Evolutionary conservation across 305 asterid species (phyloP), one percentile per base, ranked within the genome.

Genomic region (Nicotiana rustica): DNA sequence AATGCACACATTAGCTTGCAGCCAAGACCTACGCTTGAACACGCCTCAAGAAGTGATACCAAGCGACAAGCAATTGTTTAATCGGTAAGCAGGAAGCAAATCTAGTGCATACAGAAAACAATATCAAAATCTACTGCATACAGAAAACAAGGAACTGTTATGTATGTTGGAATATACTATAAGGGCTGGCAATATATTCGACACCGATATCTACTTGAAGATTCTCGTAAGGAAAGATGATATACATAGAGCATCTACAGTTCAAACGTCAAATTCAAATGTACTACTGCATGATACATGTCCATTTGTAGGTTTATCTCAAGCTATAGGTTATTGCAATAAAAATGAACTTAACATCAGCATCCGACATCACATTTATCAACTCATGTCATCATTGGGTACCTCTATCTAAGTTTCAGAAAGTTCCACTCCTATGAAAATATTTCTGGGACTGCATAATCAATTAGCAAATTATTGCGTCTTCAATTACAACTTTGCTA

Each of bases 1-100:
- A 87, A 88, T 59, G 47, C 81, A 78, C 8, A 83, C 68, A 87
- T 80, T 83, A 86, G 87, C 86, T 78, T 65, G 67, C 67, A 35
- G 66, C 85, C 77, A 79, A 55, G 56, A 77, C 67, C 65, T 68
- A 33, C 36, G 61, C 69, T 64, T 60, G 82, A 78, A 78, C 10
- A 41, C 2, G 1, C 12, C 78, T 71, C 60, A 78, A 35, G 56
- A 36, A 44, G 29, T 60, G 14, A 78, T 78, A 78, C 15, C 82
- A 60, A 78, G 61, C 15, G 8, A 78, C 56, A 36, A 18, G 12
- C 19, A 41, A 7, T 8, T 8, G 0, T 41, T 41, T 41, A 41
- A 41, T 41, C 49, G 8, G 49, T 41, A 41, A 7, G 49, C 49
- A 41, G 49, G 10, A 41, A 41, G 49, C 2, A 41, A 41, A 41